phyloP scores from a whole-genome alignment of 1,284 basidiomycete genomes.

The Microbotryum scabiosae region DNA sequence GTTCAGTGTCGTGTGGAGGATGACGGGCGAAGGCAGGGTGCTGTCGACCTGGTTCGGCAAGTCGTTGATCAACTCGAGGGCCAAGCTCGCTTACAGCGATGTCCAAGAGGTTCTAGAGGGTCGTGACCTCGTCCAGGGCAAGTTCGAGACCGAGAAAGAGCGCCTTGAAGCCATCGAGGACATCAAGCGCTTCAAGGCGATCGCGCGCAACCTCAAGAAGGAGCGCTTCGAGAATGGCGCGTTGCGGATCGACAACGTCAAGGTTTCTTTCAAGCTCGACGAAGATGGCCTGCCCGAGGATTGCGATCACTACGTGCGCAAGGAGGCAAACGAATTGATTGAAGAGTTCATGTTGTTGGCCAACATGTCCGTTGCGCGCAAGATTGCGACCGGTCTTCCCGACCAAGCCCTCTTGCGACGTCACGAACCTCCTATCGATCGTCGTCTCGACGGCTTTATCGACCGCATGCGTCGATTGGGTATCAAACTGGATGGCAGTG shows the following conservation, averaged over 20 bases:
- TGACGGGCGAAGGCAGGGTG: conserved; percentile 73
- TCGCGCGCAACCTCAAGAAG: conserved; percentile 43
- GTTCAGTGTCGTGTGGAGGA: conserved; percentile 79
- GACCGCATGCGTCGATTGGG: conserved; percentile 76
- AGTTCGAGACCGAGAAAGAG: conserved; percentile 53
- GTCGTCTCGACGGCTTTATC: conserved; percentile 67
- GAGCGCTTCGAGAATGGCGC: conserved; percentile 72
- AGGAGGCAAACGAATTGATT: conserved; percentile 69
- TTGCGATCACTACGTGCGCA: conserved; percentile 57
- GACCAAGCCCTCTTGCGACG: conserved; percentile 90
- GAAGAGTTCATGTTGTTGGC: conserved; percentile 96
- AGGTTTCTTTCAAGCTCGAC: conserved; percentile 71
- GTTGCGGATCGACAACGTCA: conserved; percentile 62
- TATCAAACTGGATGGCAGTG: conserved; percentile 69
- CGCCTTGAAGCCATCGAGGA: conserved; percentile 59
- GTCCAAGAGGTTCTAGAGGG: conserved; percentile 77
- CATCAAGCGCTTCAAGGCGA: conserved; percentile 60
- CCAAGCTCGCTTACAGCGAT: conserved; percentile 72
- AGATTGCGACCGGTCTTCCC: conserved; percentile 84
- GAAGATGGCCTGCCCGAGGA: conserved; percentile 74
- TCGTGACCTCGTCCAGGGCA: conserved; percentile 48
- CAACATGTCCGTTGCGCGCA: conserved; percentile 82
- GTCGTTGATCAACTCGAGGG: conserved; percentile 81
- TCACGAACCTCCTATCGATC: conserved; percentile 85
- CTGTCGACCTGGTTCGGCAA: conserved; percentile 85